Evolutionary conservation across 345 rosid species (phyloP), one percentile per base, ranked within the genome.

Genomic region (Xanthoceras sorbifolium): DNA sequence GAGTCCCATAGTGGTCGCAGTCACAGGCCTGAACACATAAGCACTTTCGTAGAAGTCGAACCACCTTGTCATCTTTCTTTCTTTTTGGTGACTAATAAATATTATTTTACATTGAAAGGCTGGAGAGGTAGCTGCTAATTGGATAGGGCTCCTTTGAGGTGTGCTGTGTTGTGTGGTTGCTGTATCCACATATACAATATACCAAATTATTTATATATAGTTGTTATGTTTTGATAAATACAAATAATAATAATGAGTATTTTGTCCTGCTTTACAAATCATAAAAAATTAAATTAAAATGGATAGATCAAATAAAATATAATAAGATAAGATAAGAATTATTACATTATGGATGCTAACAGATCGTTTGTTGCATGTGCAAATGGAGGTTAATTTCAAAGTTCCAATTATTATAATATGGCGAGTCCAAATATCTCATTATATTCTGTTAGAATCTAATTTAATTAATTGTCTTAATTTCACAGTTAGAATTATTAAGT

Each of bases 1-100:
- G 52, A 91, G 94, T 79, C 89, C 91, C 7, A 80, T 91, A 29
- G 88, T 80, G 5, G 84, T 76, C n/a, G n/a, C 22, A 38, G 36
- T 32, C 20, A 77, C 86, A 15, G 75, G 68, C 31, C 22, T 81
- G 11, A 62, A 48, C 50, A 44, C 64, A 2, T 17, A 55, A 4
- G 3, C n/a, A 20, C 6, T 14, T 46, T 60, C 44, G 0, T 60
- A 29, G 67, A 67, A 10, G 40, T 38, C 12, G 46, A 23, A 46
- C 29, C 11, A 11, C n/a, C 55, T 26, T 10, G n/a, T 8, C 52
- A 46, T 52, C 22, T 12, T 67, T 31, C 5, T 25, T 26, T 52
- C 28, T 15, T 9, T 25, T 40, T 52, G 1, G 12, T 67, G 32
- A 72, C 55, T 59, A 79, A 79, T 36, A 74, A 74, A 74, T 42